Base-by-base conservation (phyloP, 139 green algal genomes). In the Tetradesmus lagerheimii region DNA sequence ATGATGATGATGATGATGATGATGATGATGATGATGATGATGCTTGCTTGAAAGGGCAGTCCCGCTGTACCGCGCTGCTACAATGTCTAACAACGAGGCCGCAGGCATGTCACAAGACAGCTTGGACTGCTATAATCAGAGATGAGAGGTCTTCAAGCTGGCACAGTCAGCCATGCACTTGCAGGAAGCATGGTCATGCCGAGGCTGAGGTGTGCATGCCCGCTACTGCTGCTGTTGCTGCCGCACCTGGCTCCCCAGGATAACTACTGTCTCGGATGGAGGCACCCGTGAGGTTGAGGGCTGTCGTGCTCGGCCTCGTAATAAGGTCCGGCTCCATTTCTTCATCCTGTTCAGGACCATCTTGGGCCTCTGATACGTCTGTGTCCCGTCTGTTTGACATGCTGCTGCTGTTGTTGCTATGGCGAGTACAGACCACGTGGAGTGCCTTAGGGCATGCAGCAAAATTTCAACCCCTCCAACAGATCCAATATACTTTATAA, bases 251-350 rank as follows among this genome's bases (percentile, higher is more conserved):
- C 35, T 91, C 87, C 14, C 87, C 87, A 62, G 87, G 87, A 50
- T 57, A 91, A 41, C 37, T 74, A 45, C 76, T 79, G 79, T 91
- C 87, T 11, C 87, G 34, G 53, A 91, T 91, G 29, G 57, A 57
- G 4, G 87, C 87, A n/a, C 87, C 87, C 12, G 43, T 83, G 11
- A 89, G 43, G 71, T 89, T 89, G 35, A 89, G 71, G 16, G 34
- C 75, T 74, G 85, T 64, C 53, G 76, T 90, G 80, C 87, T 90
- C 25, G 76, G 53, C 37, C 85, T 75, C 47, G 47, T 38, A 34
- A 34, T 29, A 31, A 50, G n/a, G 6, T 86, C 80, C 43, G 11
- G 23, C 23, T 86, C 80, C 29, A 31, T 11, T n/a, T 75, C 81
- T 37, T 74, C 45, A 25, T 43, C 45, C 45, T 31, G 45, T 38